A percentile compares a stretch with the other conserved stretches of the same genome.
Evolutionary conservation across 1,284 basidiomycete species (phyloP).

Genomic region (Phellopilus nigrolimitatus): DNA sequence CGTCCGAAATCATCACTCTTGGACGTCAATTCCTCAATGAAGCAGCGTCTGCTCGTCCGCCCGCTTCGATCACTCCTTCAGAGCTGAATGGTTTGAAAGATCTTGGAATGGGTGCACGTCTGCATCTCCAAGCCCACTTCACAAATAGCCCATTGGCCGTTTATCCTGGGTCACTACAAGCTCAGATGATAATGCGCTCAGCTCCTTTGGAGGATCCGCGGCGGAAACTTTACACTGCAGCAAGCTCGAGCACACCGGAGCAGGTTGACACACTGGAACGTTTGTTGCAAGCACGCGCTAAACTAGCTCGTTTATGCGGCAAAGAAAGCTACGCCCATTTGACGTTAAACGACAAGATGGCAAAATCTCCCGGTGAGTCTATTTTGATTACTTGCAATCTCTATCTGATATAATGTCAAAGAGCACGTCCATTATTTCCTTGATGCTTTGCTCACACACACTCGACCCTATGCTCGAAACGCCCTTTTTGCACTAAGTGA

Average conservation of each 20-base stretch:
- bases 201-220: constrained; percentile 81
- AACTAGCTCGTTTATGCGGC: constrained; percentile 80
- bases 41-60: constrained; percentile 53
- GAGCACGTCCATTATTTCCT: constrained; percentile 86
- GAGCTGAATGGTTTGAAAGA: constrained; percentile 68
- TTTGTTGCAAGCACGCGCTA: constrained; percentile 70
- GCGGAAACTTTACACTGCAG: constrained; percentile 72
- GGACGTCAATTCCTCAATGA: constrained; percentile 83
- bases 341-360: constrained; percentile 91
- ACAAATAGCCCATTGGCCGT: constrained; percentile 69
- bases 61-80: constrained; percentile 59
- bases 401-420: constrained; percentile 28
- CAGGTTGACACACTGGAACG: constrained; percentile 72
- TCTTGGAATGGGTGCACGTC: constrained; percentile 60
- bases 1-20: constrained; percentile 87
- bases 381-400: not conserved
- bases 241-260: constrained; percentile 63
- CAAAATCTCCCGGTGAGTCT: constrained; percentile 71
- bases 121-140: constrained; percentile 68
- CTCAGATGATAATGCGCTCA: constrained; percentile 88
- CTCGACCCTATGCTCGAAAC: constrained; percentile 64
- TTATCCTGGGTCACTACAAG: constrained; percentile 82
- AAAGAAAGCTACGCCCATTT: constrained; percentile 80
- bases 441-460: constrained; percentile 71
- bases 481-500: constrained; percentile 70